Base-by-base conservation (phyloP, 2,329 filamentous ascomycete species). In the Scedosporium apiospermum region DNA sequence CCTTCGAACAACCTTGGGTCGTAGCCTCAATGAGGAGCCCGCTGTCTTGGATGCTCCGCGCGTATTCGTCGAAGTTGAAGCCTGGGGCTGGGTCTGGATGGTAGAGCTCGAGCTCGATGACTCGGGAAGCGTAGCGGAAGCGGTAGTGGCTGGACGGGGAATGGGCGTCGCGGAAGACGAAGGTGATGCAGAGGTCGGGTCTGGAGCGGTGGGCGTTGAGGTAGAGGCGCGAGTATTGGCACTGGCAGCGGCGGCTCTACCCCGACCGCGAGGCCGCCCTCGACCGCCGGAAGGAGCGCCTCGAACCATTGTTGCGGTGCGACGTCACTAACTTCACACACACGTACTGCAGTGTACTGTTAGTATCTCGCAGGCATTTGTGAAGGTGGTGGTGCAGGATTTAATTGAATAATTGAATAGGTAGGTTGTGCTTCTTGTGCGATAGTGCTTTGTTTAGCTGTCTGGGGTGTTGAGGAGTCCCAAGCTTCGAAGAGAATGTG, bases 1-100 rank as follows among this genome's bases (percentile, higher is more conserved):
- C 75, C 80, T 73, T 61, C 80, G 75, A 58, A 81, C 68, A 64
- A 77, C 79, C 66, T 76, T 81, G 34, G 80, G 80, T 60, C 75
- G 76, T 61, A 82, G 81, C 44, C 80, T 21, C 70, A 69, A n/a
- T 73, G 61, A 34, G 57, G 63, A 57, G 46, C 27, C 61, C 10
- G 71, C 69, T 34, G 66, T 65, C 23, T 67, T 63, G 23, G 64
- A 61, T 18, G 64, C 51, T 9, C 62, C 59, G 10, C 60, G 62
- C 18, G 42, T 49, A n/a, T 63, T 51, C 18, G 58, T 4, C 16
- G 58, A 6, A 14, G 51, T 4, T 4, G 57, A 16, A 16, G 62
- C 21, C n/a, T 18, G 34, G 6, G 62, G 51, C 55, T 61, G 60
- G 44, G 44, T 42, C 5, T 34, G 46, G 42, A 27, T 16, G 26